phyloP scores from a whole-genome alignment of 257 asterid genomes.

The Fraxinus americana region DNA sequence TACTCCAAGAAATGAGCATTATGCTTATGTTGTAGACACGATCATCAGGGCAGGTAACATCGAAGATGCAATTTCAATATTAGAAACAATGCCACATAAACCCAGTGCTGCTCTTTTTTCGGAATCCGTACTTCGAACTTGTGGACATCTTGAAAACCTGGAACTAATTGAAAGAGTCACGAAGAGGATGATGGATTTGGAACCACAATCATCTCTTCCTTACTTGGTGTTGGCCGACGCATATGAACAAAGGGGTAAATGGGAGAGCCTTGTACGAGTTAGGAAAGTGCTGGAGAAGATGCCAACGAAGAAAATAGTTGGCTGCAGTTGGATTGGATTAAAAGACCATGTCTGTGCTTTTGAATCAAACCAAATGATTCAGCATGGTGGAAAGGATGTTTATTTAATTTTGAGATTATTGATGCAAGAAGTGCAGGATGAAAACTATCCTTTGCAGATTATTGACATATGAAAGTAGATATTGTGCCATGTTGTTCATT shows the following conservation, averaged over 20 bases:
- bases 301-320: slow-evolving; percentile 28
- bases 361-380: slow-evolving; percentile 41
- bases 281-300: slow-evolving; percentile 47
- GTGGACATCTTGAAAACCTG: slow-evolving; percentile 43
- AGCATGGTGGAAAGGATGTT: slow-evolving; percentile 38
- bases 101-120: slow-evolving; percentile 39
- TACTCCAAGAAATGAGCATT: slow-evolving; percentile 54
- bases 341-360: slow-evolving; percentile 33
- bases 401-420: slow-evolving; percentile 40
- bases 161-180: slow-evolving; percentile 49
- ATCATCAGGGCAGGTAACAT: slow-evolving; percentile 51
- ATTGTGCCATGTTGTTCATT: neutral
- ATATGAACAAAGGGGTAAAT: slow-evolving; percentile 55
- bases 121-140: slow-evolving; percentile 55
- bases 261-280: slow-evolving; percentile 77
- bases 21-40: slow-evolving; percentile 43
- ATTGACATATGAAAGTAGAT: slow-evolving; percentile 17
- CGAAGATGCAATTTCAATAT: slow-evolving; percentile 47
- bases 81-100: slow-evolving; percentile 38
- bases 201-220: slow-evolving; percentile 47
- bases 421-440: slow-evolving; percentile 39
- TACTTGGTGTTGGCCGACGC: slow-evolving; percentile 51
- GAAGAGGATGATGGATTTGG: slow-evolving; percentile 53
- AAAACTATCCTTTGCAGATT: slow-evolving; percentile 16
- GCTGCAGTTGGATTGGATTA: slow-evolving; percentile 57